Base-by-base conservation (phyloP, 148 eudicot species). In the Fallopia convolvulus region DNA sequence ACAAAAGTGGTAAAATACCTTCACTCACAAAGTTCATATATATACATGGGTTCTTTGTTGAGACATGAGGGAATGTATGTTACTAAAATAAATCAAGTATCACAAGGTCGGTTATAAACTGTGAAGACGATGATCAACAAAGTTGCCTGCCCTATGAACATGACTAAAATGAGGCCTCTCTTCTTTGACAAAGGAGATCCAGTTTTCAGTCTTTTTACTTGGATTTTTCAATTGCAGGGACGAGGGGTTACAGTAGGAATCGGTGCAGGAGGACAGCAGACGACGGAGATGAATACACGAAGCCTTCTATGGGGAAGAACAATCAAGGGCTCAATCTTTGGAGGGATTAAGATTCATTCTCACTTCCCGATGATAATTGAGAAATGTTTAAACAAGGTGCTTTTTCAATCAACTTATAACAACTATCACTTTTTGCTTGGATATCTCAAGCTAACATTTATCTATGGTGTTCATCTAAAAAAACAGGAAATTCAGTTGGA, bases 361-460 rank as follows among this genome's bases (percentile, higher is more conserved):
- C 88, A 88, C 40, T 84, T 88, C 60, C 90, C 90, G 12, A 7
- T 60, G 42, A 63, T 88, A 9, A 55, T 85, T 42, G 76, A 80
- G 73, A 88, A 82, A 73, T 83, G 84, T 77, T 42, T 82, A 13
- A 83, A 83, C 63, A 79, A 87, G 90, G 90, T 87, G 80, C 5
- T 0, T 49, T 6, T 33, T 12, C 11, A 44, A 44, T 44, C 47
- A 44, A 44, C 47, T 44, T 44, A 9, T 9, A 44, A 6, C 10
- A 6, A 0, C 10, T 6, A 44, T 1, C 30, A 26, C 30, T 26
- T 26, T 44, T 44, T 44, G 47, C 8, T 44, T 6, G 47, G 47
- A 3, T 42, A 72, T 36, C 15, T 44, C 33, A 72, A 20, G 30
- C 21, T 60, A 20, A 70, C 14, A 8, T 63, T 75, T 30, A 10